Percentiles rank a stretch among this genome's conserved stretches.
Evolutionary conservation across 2,329 filamentous ascomycete species (phyloP).

Genomic region (Plenodomus lindquistii): DNA sequence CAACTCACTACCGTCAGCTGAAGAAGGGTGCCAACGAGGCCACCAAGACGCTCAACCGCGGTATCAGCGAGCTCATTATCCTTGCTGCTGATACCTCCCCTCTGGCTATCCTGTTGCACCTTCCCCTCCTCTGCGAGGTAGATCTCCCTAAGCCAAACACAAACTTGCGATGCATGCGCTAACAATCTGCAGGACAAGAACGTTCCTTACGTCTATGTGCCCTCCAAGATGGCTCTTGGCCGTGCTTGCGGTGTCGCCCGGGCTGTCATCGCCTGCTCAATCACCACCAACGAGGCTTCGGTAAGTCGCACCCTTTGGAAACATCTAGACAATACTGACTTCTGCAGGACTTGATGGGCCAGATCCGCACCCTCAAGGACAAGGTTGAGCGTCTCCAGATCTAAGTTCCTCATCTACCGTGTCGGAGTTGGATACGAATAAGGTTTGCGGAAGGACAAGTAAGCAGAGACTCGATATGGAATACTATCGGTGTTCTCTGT

Average conservation of each 20-base stretch:
- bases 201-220: conserved; percentile 61
- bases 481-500: conserved; percentile 17
- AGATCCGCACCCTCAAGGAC: conserved; percentile 88
- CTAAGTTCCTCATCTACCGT: conserved; percentile 47
- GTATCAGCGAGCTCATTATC: conserved; percentile 86
- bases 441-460: conserved; percentile 18
- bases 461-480: conserved; percentile 19
- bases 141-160: background rate
- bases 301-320: background rate
- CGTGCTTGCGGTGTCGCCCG: conserved; percentile 83
- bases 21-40: conserved; percentile 59
- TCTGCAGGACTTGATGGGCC: conserved; percentile 64
- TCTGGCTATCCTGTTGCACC: conserved; percentile 68
- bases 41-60: conserved; percentile 89
- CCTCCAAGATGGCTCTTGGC: conserved; percentile 78
- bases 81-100: conserved; percentile 81
- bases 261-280: conserved; percentile 82
- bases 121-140: conserved; percentile 82
- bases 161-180: background rate
- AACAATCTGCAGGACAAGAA: conserved; percentile 61
- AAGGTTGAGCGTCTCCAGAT: conserved; percentile 97
- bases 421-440: conserved; percentile 8
- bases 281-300: conserved; percentile 67
- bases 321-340: background rate
- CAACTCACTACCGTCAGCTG: conserved; percentile 36